These are phyloP conservation scores for Fusarium sp. DNA, from an alignment of 2,329 filamentous ascomycete species.

Conservation along the genomic window DNA sequence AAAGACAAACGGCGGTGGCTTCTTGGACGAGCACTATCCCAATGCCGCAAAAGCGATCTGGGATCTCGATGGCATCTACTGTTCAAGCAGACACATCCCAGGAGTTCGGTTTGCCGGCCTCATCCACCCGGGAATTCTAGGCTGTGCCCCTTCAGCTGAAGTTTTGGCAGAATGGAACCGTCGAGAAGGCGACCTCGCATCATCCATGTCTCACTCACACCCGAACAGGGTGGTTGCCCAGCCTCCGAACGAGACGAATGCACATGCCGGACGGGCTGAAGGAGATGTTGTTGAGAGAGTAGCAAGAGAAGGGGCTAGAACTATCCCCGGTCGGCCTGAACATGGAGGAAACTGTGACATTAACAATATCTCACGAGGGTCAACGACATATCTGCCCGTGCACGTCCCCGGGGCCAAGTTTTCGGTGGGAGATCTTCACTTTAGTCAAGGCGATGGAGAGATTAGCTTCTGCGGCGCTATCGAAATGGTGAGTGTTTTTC, in stretches of 20 bases:
- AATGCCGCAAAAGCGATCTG: slow-evolving; percentile 73
- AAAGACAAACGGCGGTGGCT: slow-evolving; percentile 85
- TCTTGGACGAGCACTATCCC: slow-evolving; percentile 88
- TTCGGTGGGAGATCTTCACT: slow-evolving; percentile 88
- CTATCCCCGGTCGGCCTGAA: slow-evolving; percentile 85
- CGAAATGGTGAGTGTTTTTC: slow-evolving; percentile 71
- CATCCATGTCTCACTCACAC: slow-evolving; percentile 71
- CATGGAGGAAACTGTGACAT: slow-evolving; percentile 94
- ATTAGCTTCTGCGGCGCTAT: slow-evolving; percentile 91
- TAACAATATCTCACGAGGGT: slow-evolving; percentile 83
- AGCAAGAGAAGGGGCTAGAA: slow-evolving; percentile 81
- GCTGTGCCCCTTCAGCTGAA: slow-evolving; percentile 84
- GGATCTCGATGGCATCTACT: slow-evolving; percentile 72
- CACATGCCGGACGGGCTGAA: slow-evolving; percentile 75
- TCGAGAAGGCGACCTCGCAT: slow-evolving; percentile 83
- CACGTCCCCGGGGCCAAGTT: slow-evolving; percentile 91
- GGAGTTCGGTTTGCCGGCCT: slow-evolving; percentile 88
- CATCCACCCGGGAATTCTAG: slow-evolving; percentile 91
- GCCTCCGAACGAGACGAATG: slow-evolving; percentile 76
- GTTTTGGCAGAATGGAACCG: slow-evolving; percentile 85
- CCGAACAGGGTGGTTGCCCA: slow-evolving; percentile 71
- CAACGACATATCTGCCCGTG: slow-evolving; percentile 87
- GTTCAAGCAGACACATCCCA: slow-evolving; percentile 86
- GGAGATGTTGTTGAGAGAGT: slow-evolving; percentile 72
- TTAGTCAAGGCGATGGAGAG: slow-evolving; percentile 89